These are phyloP conservation scores for Fusarium incarnatum DNA, from an alignment of 2,329 filamentous ascomycete species.

Conservation along the genomic window DNA sequence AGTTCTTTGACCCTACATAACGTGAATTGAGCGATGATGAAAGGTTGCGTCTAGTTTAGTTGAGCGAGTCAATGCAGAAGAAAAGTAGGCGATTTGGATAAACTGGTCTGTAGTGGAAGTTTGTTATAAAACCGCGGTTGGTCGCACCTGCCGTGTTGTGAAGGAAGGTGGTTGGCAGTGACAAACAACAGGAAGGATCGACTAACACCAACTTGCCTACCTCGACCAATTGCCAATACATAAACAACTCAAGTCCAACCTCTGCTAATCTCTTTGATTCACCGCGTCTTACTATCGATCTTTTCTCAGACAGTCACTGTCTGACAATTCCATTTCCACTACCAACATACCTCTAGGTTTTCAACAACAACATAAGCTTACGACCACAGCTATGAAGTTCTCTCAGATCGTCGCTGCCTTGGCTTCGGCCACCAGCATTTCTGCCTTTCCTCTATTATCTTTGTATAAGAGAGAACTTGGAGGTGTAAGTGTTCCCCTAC, in stretches of 20 bases:
- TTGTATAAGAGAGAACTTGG: constrained; percentile 57
- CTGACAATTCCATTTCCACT: not conserved
- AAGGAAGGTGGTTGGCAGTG: constrained; percentile 34
- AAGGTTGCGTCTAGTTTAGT: constrained; percentile 11
- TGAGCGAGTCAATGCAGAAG: constrained; percentile 3
- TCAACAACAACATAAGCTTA: constrained; percentile 1
- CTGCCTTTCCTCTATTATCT: constrained; percentile 46
- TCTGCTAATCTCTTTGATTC: constrained; percentile 18
- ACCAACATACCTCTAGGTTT: not conserved
- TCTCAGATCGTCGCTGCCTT: constrained; percentile 37
- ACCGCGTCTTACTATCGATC: constrained; percentile 8
- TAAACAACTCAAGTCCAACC: constrained; percentile 23
- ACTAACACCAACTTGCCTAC: not conserved
- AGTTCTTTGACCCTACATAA: not conserved
- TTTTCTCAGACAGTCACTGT: constrained; percentile 17
- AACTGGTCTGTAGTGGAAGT: constrained; percentile 27
- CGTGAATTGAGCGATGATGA: constrained; percentile 8
- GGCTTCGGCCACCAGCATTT: constrained; percentile 38
- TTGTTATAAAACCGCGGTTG: constrained; percentile 43
- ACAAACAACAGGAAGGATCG: constrained; percentile 2
- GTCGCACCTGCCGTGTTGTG: constrained; percentile 14
- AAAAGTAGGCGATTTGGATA: not conserved
- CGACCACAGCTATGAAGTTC: constrained; percentile 48
- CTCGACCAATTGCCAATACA: not conserved
- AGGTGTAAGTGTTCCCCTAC: constrained; percentile 55